These are phyloP conservation scores for Colletotrichum agaves DNA, from an alignment of 2,329 filamentous ascomycete genomes.

Conservation along the genomic window DNA sequence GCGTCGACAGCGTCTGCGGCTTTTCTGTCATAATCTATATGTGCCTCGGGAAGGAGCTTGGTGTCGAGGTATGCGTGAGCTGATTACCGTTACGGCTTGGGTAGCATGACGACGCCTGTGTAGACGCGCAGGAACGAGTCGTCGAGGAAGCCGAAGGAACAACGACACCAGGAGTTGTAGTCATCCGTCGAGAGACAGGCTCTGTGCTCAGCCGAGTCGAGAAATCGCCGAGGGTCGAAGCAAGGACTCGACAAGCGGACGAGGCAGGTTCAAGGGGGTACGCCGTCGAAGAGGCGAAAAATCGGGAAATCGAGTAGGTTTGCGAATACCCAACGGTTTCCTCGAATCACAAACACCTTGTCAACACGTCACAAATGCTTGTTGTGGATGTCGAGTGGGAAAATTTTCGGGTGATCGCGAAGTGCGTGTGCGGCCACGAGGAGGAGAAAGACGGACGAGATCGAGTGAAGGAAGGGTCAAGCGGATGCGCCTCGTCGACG, in stretches of 20 bases:
- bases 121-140: conserved; percentile 49
- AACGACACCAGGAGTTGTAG: conserved; percentile 11
- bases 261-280: conserved; percentile 10
- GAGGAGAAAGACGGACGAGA: conserved; percentile 38
- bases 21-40: conserved; percentile 72
- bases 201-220: conserved; percentile 11
- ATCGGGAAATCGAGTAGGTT: conserved; percentile 1
- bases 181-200: conserved; percentile 32
- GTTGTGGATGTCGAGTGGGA: conserved; percentile 24
- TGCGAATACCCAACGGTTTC: neutral
- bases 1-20: conserved; percentile 63
- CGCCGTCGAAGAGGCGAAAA: conserved; percentile 13
- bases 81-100: conserved; percentile 63
- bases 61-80: conserved; percentile 50
- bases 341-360: neutral
- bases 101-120: conserved; percentile 68
- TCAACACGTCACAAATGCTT: conserved; percentile 11
- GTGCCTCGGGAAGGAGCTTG: conserved; percentile 54
- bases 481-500: conserved; percentile 45
- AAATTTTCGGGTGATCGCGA: conserved; percentile 39
- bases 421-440: conserved; percentile 38
- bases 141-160: conserved; percentile 19
- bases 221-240: neutral
- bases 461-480: conserved; percentile 40
- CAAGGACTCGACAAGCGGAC: conserved; percentile 20